Evolutionary conservation across 768 basidiomycete genomes (phyloP).

Genomic region (Mycena albidolilacea): DNA sequence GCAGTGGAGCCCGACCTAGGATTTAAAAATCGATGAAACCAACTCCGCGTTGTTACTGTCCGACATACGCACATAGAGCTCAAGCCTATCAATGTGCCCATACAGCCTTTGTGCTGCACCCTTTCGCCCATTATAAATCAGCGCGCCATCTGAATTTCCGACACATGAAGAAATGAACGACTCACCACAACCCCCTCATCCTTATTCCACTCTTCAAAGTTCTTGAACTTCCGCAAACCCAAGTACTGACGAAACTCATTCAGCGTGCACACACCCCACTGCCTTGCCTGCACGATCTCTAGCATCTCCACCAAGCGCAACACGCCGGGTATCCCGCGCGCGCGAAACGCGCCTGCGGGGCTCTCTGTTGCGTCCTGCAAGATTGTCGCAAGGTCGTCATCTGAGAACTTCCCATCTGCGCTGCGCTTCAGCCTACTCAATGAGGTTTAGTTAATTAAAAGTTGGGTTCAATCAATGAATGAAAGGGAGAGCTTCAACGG

Average conservation of each 20-base stretch:
- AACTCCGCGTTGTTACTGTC: background rate
- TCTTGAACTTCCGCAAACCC: slow-evolving; percentile 59
- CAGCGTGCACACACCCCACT: slow-evolving; percentile 70
- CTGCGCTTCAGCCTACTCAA: slow-evolving; percentile 47
- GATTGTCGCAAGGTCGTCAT: slow-evolving; percentile 64
- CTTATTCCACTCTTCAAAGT: slow-evolving; percentile 69
- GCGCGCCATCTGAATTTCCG: background rate
- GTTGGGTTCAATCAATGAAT: slow-evolving; percentile 1
- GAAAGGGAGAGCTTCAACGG: background rate
- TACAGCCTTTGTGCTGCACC: slow-evolving; percentile 51
- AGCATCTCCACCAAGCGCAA: slow-evolving; percentile 68
- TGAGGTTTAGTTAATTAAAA: background rate
- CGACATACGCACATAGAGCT: slow-evolving; percentile 47
- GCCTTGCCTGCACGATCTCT: slow-evolving; percentile 66
- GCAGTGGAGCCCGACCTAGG: slow-evolving; percentile 52
- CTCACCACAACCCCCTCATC: slow-evolving; percentile 59
- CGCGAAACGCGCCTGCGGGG: slow-evolving; percentile 63
- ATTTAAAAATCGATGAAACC: background rate
- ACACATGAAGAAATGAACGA: background rate
- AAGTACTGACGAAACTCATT: slow-evolving; percentile 70
- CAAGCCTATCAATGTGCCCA: slow-evolving; percentile 53
- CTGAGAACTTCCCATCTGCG: slow-evolving; percentile 60
- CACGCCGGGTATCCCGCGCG: slow-evolving; percentile 61
- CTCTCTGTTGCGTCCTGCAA: slow-evolving; percentile 61
- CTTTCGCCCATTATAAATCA: slow-evolving; percentile 34